A percentile compares a stretch with the other conserved stretches of the same genome.
Conservation (phyloP, 2,329 filamentous ascomycete genomes). For the Ophiocordyceps robertsii region DNA sequence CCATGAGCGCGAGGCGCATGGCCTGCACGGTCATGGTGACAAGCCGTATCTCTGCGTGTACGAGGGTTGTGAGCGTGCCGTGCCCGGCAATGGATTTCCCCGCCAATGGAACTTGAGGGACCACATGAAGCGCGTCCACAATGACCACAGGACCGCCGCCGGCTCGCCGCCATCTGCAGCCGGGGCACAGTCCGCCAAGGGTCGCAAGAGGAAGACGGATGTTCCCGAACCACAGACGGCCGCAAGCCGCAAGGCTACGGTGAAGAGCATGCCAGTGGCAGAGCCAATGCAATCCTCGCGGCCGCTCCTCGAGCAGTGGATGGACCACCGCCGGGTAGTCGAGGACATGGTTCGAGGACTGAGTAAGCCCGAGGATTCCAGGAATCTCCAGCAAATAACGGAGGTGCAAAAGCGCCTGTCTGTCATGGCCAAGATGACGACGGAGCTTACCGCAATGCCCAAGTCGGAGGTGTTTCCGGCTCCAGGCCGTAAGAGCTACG, state of each 20-base stretch:
- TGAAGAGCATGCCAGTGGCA: conserved; percentile 23
- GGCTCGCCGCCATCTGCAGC: conserved; percentile 25
- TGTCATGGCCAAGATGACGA: conserved; percentile 37
- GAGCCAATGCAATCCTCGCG: conserved; percentile 20
- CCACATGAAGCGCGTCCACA: conserved; percentile 94
- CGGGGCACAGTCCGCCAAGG: conserved; percentile 25
- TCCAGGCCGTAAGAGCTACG: conserved; percentile 10
- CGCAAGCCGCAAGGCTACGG: conserved; percentile 34
- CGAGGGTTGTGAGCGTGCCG: conserved; percentile 72
- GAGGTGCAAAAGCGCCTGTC: conserved; percentile 35
- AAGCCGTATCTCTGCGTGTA: conserved; percentile 86
- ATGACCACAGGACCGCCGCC: conserved; percentile 34
- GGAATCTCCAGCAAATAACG: conserved; percentile 39
- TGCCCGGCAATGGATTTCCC: conserved; percentile 77
- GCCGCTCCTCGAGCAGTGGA: conserved; percentile 39
- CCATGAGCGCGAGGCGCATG: conserved; percentile 90
- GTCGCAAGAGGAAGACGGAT: conserved; percentile 46
- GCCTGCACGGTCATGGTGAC: conserved; percentile 86
- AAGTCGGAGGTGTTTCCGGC: conserved; percentile 10
- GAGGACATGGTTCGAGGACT: conserved; percentile 42
- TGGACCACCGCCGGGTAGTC: conserved; percentile 49
- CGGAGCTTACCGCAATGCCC: conserved; percentile 11
- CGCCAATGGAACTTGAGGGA: conserved; percentile 92
- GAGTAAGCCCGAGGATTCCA: conserved; percentile 34
- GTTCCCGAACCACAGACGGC: conserved; percentile 22